Percentiles rank a stretch among this genome's conserved stretches.
phyloP scores from a whole-genome alignment of 192 early-diverging fungal genomes.

The Coemansia sp. region DNA sequence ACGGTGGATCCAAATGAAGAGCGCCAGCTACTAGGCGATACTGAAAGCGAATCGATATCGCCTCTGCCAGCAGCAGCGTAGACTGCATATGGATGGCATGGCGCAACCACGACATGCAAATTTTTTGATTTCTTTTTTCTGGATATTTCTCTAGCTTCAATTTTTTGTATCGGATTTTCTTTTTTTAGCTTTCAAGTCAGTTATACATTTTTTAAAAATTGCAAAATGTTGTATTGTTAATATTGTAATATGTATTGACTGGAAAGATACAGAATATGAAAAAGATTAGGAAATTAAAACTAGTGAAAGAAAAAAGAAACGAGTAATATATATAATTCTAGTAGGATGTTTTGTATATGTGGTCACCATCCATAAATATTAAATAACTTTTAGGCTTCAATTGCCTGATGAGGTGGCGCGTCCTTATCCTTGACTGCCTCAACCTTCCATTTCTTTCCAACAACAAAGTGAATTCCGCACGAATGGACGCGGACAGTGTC shows the following conservation, averaged over 20 bases:
- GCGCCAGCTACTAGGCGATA: not conserved
- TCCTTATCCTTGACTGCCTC: slow-evolving; percentile 25
- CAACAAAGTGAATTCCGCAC: slow-evolving; percentile 48
- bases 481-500: slow-evolving; percentile 58
- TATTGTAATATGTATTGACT: too few species aligned
- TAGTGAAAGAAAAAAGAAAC: not conserved
- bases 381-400: not conserved
- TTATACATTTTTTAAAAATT: too few species aligned
- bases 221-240: too few species aligned
- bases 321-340: not conserved
- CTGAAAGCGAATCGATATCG: not conserved
- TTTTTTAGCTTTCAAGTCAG: too few species aligned
- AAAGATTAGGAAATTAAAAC: too few species aligned
- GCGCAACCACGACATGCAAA: too few species aligned
- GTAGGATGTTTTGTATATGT: not conserved
- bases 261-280: too few species aligned
- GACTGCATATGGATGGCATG: too few species aligned
- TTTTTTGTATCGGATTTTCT: too few species aligned
- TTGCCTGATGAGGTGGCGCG: not conserved
- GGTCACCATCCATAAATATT: not conserved
- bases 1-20: not conserved
- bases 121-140: too few species aligned
- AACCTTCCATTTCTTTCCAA: slow-evolving; percentile 54
- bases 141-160: too few species aligned
- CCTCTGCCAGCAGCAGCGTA: not conserved